phyloP scores from a whole-genome alignment of 2,329 filamentous ascomycete species.

The Didymella pinodella region DNA sequence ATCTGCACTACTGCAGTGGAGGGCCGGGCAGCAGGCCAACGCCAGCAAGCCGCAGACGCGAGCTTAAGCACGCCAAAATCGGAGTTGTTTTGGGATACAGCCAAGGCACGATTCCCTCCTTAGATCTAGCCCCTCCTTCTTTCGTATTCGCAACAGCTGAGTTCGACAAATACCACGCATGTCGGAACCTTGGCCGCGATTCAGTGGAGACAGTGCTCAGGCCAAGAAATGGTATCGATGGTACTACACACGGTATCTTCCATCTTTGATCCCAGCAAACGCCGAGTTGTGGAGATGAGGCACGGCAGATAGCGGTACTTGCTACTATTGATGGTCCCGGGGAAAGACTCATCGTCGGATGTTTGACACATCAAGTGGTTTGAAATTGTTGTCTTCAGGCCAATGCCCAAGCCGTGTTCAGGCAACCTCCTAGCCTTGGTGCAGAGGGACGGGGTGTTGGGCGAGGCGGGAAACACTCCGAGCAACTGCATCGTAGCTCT shows the following conservation, averaged over 20 bases:
- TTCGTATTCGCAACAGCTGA: background rate
- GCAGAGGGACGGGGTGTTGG: background rate
- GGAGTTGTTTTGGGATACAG: background rate
- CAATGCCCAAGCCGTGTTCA: background rate
- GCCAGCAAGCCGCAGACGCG: slow-evolving; percentile 4
- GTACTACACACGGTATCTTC: background rate
- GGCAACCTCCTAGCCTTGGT: background rate
- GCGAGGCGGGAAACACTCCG: slow-evolving; percentile 6
- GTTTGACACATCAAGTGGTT: slow-evolving; percentile 4
- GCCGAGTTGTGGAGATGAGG: slow-evolving; percentile 6
- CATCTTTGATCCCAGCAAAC: background rate
- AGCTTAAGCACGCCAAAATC: slow-evolving; percentile 1
- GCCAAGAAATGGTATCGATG: background rate
- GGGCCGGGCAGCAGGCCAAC: background rate
- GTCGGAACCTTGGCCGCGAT: background rate
- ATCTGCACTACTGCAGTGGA: slow-evolving; percentile 2
- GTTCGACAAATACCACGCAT: slow-evolving; percentile 8
- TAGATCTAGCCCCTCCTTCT: background rate
- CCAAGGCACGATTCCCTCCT: background rate
- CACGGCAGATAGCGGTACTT: slow-evolving; percentile 5
- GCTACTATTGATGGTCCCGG: background rate
- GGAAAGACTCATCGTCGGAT: background rate
- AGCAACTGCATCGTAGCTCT: background rate
- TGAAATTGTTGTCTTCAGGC: background rate
- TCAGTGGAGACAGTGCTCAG: background rate